Conservation (phyloP, 225 moss, liverwort and hornwort species). For the Sphagnum contortum region DNA sequence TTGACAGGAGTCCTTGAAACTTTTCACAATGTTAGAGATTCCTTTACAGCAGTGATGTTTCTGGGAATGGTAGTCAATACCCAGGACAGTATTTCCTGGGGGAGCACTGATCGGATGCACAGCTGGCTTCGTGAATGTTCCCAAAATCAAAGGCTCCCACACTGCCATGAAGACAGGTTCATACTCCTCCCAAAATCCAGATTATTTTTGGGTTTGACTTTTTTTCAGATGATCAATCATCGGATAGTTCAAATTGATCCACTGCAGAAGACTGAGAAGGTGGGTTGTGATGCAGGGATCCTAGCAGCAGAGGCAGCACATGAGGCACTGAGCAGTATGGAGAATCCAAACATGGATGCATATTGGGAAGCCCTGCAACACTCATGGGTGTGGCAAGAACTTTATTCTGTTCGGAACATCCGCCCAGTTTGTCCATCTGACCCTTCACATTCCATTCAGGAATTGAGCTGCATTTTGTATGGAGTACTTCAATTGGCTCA, state of each 20-base stretch:
- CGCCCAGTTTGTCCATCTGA: slow-evolving; percentile 47
- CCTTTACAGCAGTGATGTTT: neutral
- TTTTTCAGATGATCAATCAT: no score
- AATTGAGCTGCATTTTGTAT: neutral
- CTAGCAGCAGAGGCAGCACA: slow-evolving; percentile 82
- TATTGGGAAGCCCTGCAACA: slow-evolving; percentile 65
- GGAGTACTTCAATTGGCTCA: no score
- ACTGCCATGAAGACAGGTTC: slow-evolving; percentile 79
- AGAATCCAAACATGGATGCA: slow-evolving; percentile 53
- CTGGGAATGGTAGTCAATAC: slow-evolving; percentile 58
- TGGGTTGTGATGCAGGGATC: slow-evolving; percentile 44
- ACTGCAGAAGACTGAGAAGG: no score
- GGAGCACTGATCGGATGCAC: slow-evolving; percentile 76
- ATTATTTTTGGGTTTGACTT: no score
- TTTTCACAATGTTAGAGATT: no score
- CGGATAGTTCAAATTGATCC: no score
- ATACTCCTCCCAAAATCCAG: neutral
- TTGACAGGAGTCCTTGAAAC: no score
- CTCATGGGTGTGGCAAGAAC: slow-evolving; percentile 87
- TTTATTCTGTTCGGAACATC: slow-evolving; percentile 56
- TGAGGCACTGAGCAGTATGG: slow-evolving; percentile 40
- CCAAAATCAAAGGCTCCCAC: slow-evolving; percentile 83
- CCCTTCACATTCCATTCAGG: neutral
- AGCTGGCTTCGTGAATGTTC: slow-evolving; percentile 82
- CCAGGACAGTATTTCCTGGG: slow-evolving; percentile 71